These are phyloP conservation scores for Plantago major DNA, from an alignment of 257 asterid species.

Conservation along the genomic window DNA sequence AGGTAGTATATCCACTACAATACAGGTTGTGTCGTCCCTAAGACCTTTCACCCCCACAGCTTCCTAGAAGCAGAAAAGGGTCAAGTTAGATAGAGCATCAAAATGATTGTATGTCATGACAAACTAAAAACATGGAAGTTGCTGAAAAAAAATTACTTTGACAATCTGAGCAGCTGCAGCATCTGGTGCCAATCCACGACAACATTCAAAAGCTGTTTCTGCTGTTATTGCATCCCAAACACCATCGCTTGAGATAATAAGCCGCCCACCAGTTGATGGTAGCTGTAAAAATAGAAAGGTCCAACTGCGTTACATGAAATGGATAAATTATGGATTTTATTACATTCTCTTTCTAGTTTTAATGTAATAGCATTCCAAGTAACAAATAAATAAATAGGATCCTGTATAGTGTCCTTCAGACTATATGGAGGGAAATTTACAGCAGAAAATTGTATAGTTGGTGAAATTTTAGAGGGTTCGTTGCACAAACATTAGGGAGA, in stretches of 20 bases:
- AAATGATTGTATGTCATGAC: constrained; percentile 2
- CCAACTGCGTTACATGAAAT: constrained; percentile 5
- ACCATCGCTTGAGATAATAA: constrained; percentile 90
- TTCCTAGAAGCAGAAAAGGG: constrained; percentile 46
- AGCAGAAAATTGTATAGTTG: no score
- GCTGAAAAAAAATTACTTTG: constrained; percentile 40
- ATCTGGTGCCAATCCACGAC: constrained; percentile 84
- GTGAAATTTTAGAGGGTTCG: no score
- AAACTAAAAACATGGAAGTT: background rate
- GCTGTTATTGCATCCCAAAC: constrained; percentile 98
- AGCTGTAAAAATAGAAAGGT: constrained; percentile 49
- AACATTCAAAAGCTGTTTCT: constrained; percentile 80
- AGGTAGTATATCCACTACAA: constrained; percentile 79
- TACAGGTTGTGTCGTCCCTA: constrained; percentile 97
- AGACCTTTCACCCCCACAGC: constrained; percentile 82
- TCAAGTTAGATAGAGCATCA: constrained; percentile 16
- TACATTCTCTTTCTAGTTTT: no score
- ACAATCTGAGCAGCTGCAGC: constrained; percentile 92
- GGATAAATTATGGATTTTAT: no score
- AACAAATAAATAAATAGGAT: background rate
- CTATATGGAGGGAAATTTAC: no score
- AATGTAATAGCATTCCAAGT: background rate
- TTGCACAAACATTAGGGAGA: no score
- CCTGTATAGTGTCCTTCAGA: no score
- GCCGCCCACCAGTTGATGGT: constrained; percentile 87